Conservation (phyloP, 805 yeast genomes). For the Tetrapisispora iriomotensis region DNA sequence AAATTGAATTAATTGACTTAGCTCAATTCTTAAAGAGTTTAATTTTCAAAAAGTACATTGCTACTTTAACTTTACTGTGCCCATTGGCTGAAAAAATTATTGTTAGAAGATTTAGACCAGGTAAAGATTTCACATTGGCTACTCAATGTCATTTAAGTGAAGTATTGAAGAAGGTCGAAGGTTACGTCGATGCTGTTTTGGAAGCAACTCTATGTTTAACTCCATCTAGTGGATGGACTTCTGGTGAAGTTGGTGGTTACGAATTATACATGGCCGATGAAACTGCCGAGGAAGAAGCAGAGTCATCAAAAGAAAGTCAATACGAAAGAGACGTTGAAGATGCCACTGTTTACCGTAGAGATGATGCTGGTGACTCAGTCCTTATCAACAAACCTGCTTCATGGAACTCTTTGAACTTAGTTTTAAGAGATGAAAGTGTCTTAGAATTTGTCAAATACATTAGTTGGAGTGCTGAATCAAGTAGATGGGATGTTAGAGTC, state of each 20-base stretch:
- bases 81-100: constrained; percentile 59
- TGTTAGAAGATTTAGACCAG: constrained; percentile 87
- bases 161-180: constrained; percentile 26
- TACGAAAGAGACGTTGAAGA: constrained; percentile 47
- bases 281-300: constrained; percentile 35
- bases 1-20: constrained; percentile 39
- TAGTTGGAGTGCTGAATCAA: constrained; percentile 76
- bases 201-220: constrained; percentile 81
- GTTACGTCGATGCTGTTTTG: constrained; percentile 38
- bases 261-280: constrained; percentile 76
- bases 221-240: constrained; percentile 72
- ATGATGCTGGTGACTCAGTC: constrained; percentile 62
- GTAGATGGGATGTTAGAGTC: constrained; percentile 82
- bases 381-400: constrained; percentile 69
- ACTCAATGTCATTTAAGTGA: constrained; percentile 42
- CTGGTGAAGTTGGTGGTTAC: constrained; percentile 90
- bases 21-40: constrained; percentile 49
- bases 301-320: constrained; percentile 17
- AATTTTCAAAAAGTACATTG: constrained; percentile 63
- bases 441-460: constrained; percentile 88
- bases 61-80: constrained; percentile 47
- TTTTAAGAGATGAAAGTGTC: constrained; percentile 77
- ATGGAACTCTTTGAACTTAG: constrained; percentile 72
- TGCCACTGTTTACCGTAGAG: constrained; percentile 68
- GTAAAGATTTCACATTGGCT: constrained; percentile 86